Conservation (phyloP, 2,329 filamentous ascomycete species). For the Fusarium sp. region DNA sequence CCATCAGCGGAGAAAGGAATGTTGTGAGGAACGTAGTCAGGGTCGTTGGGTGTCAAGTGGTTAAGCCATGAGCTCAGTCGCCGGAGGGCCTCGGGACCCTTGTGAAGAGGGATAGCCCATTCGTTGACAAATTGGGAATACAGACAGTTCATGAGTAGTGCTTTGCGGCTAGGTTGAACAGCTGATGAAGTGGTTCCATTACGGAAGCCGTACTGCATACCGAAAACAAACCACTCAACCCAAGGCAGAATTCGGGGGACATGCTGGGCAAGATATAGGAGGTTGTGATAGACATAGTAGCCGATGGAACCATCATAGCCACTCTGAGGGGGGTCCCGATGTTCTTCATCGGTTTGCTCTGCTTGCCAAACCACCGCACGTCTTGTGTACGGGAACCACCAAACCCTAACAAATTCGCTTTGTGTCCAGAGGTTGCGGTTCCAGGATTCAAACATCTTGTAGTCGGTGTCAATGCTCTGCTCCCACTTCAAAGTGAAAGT, state of each 20-base stretch:
- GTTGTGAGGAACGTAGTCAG: conserved; percentile 69
- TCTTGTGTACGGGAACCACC: conserved; percentile 96
- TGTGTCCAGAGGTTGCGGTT: conserved; percentile 80
- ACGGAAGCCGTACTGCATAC: conserved; percentile 94
- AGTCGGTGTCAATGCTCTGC: conserved; percentile 80
- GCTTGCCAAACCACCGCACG: conserved; percentile 91
- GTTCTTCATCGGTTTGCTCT: conserved; percentile 75
- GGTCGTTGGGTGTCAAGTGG: conserved; percentile 69
- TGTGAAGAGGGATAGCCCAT: conserved; percentile 89
- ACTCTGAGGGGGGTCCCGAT: conserved; percentile 68
- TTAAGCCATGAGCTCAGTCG: conserved; percentile 89
- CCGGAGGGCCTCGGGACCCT: conserved; percentile 86
- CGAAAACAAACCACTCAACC: conserved; percentile 97
- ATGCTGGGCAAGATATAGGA: conserved; percentile 83
- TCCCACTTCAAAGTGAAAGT: conserved; percentile 88
- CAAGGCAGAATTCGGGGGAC: conserved; percentile 83
- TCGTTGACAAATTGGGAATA: conserved; percentile 99
- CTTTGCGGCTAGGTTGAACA: conserved; percentile 81
- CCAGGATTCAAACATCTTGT: conserved; percentile 78
- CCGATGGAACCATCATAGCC: conserved; percentile 88
- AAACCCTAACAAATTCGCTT: conserved; percentile 90
- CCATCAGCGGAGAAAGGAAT: conserved; percentile 86
- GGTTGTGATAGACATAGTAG: conserved; percentile 90
- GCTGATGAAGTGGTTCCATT: conserved; percentile 76
- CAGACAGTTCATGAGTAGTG: conserved; percentile 94